phyloP scores from a whole-genome alignment of 2,329 filamentous ascomycete genomes.

The Neoscytalidium dimidiatum region DNA sequence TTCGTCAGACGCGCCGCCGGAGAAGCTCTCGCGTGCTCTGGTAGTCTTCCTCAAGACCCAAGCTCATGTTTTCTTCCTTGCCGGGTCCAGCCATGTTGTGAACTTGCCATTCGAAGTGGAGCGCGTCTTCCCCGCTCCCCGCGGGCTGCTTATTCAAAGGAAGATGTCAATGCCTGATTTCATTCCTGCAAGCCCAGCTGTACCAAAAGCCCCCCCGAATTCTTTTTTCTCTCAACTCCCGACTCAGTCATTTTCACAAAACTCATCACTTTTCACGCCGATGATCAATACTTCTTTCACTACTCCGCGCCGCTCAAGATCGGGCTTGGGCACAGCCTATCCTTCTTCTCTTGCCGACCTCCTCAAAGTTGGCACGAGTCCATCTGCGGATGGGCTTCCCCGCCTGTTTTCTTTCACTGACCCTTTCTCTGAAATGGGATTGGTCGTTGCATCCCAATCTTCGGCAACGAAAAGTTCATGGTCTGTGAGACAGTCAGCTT shows the following conservation, averaged over 20 bases:
- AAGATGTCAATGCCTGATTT: constrained; percentile 60
- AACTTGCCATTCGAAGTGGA: constrained; percentile 96
- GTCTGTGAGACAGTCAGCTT: constrained; percentile 35
- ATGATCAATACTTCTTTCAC: constrained; percentile 28
- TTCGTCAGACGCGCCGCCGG: constrained; percentile 26
- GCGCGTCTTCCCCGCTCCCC: constrained; percentile 76
- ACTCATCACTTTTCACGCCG: constrained; percentile 6
- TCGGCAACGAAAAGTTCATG: constrained; percentile 17
- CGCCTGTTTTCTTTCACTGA: constrained; percentile 82
- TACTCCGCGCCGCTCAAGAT: constrained; percentile 27
- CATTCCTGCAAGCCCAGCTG: constrained; percentile 37
- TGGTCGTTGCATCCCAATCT: constrained; percentile 61
- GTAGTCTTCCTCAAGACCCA: constrained; percentile 92
- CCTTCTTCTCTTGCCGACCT: constrained; percentile 35
- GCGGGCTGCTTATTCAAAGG: constrained; percentile 83
- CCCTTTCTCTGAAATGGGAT: constrained; percentile 80
- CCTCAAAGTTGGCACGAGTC: constrained; percentile 27
- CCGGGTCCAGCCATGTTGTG: constrained; percentile 83
- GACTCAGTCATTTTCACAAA: constrained; percentile 16
- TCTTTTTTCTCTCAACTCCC: constrained; percentile 67
- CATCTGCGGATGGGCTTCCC: constrained; percentile 59
- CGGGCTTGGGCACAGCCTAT: constrained; percentile 26
- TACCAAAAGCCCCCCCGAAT: constrained; percentile 69
- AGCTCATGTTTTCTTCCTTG: constrained; percentile 88
- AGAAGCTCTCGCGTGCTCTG: constrained; percentile 57